phyloP scores from a whole-genome alignment of 306 rosid species.

The Phaseolus lunatus region DNA sequence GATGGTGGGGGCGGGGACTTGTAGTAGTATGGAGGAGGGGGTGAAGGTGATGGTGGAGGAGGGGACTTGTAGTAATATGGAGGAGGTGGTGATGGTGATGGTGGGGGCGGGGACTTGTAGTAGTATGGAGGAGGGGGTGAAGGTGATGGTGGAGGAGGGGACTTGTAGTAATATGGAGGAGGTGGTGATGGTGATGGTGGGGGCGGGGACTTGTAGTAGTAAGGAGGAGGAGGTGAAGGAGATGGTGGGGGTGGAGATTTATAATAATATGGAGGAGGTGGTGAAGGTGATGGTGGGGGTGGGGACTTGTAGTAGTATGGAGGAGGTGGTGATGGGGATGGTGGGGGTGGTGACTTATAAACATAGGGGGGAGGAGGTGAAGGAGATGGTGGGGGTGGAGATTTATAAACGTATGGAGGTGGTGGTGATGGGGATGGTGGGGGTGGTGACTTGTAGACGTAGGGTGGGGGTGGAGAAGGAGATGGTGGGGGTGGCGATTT shows the following conservation, averaged over 20 bases:
- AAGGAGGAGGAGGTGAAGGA: neutral
- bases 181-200: conserved; percentile 1
- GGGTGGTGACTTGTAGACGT: neutral
- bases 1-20: neutral
- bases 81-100: neutral
- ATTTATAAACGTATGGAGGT: neutral
- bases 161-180: neutral
- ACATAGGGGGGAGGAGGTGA: neutral
- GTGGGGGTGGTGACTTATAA: neutral
- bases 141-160: neutral
- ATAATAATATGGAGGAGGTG: neutral
- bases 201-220: neutral
- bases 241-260: neutral
- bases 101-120: neutral
- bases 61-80: neutral
- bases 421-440: neutral
- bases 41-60: neutral
- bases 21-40: neutral
- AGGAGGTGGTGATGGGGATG: neutral
- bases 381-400: neutral
- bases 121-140: neutral
- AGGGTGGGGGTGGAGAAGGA: neutral
- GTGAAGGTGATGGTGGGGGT: neutral
- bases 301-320: neutral
- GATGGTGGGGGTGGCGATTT: neutral